A percentile compares a stretch with the other conserved stretches of the same genome.
Conservation (phyloP, 2,329 filamentous ascomycete genomes). For the Neopestalotiopsis clavispora region DNA sequence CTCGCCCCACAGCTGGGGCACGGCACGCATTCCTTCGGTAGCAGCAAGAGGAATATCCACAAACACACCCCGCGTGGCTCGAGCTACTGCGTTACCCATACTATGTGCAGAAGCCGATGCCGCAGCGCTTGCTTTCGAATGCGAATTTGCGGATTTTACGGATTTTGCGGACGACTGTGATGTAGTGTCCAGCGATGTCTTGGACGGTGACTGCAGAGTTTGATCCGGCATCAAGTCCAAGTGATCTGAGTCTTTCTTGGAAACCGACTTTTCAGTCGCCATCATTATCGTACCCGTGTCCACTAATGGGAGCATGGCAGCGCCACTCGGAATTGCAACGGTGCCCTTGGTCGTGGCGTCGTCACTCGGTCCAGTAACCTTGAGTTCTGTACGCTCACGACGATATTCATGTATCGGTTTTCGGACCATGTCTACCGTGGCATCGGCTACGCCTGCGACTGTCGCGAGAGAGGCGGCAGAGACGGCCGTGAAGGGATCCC, state of each 20-base stretch:
- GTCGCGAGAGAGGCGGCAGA: constrained; percentile 23
- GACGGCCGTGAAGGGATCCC: constrained; percentile 27
- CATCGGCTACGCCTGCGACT: constrained; percentile 19
- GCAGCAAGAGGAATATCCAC: constrained; percentile 25
- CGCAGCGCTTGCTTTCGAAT: not conserved
- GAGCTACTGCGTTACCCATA: constrained; percentile 1
- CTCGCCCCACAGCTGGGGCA: constrained; percentile 25
- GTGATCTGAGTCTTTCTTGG: not conserved
- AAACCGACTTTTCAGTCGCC: not conserved
- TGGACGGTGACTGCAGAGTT: not conserved
- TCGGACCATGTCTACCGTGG: constrained; percentile 20
- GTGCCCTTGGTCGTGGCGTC: constrained; percentile 17
- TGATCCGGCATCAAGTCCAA: not conserved
- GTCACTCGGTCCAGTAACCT: not conserved
- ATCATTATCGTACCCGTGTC: not conserved
- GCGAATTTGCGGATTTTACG: not conserved
- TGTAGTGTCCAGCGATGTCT: not conserved
- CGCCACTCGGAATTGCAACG: constrained; percentile 20
- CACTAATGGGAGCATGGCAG: constrained; percentile 5
- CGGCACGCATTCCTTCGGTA: constrained; percentile 25
- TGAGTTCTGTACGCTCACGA: not conserved
- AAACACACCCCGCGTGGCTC: constrained; percentile 12
- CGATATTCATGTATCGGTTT: constrained; percentile 18
- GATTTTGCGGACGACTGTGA: no score
- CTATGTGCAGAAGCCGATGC: not conserved